phyloP scores from a whole-genome alignment of 83 land plant genomes.

The Picea mariana region DNA sequence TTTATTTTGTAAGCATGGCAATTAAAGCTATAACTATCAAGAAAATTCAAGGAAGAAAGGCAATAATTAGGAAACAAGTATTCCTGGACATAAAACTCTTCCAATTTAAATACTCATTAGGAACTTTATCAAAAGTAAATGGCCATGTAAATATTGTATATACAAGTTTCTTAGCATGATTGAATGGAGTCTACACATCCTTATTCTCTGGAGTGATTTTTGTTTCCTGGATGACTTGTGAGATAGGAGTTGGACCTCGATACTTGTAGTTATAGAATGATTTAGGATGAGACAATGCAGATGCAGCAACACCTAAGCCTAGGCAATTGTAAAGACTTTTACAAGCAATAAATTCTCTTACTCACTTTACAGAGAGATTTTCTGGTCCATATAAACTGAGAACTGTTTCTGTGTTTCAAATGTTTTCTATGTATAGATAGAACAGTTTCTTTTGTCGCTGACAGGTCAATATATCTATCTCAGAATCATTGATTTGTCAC shows the following conservation, averaged over 20 bases:
- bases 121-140: not conserved
- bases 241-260: not conserved
- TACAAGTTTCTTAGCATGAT: no score
- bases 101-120: not conserved
- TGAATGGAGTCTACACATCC: no score
- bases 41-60: not conserved
- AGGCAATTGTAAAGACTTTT: not conserved
- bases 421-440: not conserved
- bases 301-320: not conserved
- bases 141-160: not conserved
- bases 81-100: not conserved
- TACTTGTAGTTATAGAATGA: not conserved
- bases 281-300: not conserved
- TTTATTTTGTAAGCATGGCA: not conserved
- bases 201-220: not conserved
- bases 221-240: not conserved
- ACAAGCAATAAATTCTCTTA: not conserved
- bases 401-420: not conserved
- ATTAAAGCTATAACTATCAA: not conserved
- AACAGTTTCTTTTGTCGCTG: not conserved
- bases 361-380: not conserved
- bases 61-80: not conserved
- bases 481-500: not conserved
- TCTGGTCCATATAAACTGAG: not conserved
- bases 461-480: not conserved